Evolutionary conservation across 495 filamentous ascomycete genomes (phyloP).

Genomic region (Xylaria longipes): DNA sequence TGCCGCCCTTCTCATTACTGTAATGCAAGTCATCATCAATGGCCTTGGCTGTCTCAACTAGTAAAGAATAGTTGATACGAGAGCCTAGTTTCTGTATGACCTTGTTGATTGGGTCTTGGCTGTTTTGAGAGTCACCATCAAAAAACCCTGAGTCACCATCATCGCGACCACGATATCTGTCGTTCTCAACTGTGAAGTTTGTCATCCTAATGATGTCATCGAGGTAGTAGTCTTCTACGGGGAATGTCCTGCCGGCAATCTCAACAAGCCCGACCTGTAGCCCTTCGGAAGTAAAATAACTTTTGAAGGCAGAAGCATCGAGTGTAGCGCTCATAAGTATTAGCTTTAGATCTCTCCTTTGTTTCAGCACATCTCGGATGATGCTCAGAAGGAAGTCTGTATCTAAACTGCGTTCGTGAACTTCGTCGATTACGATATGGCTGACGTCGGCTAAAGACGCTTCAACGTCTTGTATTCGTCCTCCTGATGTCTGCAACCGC

Average conservation of each 20-base stretch:
- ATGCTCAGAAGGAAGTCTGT: slow-evolving; percentile 93
- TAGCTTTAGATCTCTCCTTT: slow-evolving; percentile 83
- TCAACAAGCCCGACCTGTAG: slow-evolving; percentile 76
- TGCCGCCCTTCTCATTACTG: slow-evolving; percentile 73
- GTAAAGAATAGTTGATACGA: slow-evolving; percentile 90
- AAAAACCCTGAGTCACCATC: slow-evolving; percentile 43
- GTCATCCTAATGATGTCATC: slow-evolving; percentile 87
- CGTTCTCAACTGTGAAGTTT: slow-evolving; percentile 63
- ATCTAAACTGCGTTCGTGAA: slow-evolving; percentile 94
- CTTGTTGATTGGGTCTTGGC: slow-evolving; percentile 62
- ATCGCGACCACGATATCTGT: slow-evolving; percentile 40
- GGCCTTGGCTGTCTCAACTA: slow-evolving; percentile 74
- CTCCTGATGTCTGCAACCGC: slow-evolving; percentile 85
- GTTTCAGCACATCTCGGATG: slow-evolving; percentile 79
- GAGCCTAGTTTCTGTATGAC: slow-evolving; percentile 78
- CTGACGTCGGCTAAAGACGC: slow-evolving; percentile 85
- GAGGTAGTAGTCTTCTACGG: slow-evolving; percentile 87
- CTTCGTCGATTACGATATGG: slow-evolving; percentile 95
- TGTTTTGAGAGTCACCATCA: slow-evolving; percentile 36
- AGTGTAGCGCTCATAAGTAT: slow-evolving; percentile 98
- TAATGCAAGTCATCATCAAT: slow-evolving; percentile 75
- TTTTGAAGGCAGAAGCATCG: slow-evolving; percentile 83
- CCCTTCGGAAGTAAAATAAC: slow-evolving; percentile 75
- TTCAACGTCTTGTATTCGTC: slow-evolving; percentile 75
- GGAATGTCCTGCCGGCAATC: slow-evolving; percentile 88